Evolutionary conservation across 805 yeast species (phyloP).

Genomic region (Barnettozyma siamensis): DNA sequence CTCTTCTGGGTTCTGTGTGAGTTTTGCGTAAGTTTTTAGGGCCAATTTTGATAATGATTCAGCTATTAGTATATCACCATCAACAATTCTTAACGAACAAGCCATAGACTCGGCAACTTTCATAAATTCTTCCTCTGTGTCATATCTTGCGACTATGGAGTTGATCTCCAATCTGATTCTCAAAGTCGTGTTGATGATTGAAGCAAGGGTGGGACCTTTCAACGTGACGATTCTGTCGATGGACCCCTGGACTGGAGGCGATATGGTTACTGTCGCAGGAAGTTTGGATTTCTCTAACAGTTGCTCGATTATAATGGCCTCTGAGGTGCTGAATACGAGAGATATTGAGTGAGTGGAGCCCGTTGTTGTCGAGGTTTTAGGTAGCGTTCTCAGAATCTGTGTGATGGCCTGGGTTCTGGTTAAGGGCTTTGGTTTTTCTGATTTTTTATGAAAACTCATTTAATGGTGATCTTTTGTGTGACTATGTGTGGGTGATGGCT

Average conservation of each 20-base stretch:
- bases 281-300: background rate
- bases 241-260: slow-evolving; percentile 4
- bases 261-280: background rate
- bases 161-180: no score
- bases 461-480: no score
- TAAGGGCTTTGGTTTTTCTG: background rate
- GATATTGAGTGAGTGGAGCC: background rate
- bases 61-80: background rate
- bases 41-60: background rate
- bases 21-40: background rate
- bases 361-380: background rate
- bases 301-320: background rate
- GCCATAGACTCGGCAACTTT: background rate
- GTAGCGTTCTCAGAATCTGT: background rate
- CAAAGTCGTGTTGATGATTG: slow-evolving; percentile 1
- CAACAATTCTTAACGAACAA: background rate
- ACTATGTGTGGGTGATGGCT: no score
- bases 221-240: slow-evolving; percentile 4
- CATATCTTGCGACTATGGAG: no score
- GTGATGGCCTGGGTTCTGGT: background rate
- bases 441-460: no score
- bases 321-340: slow-evolving; percentile 3
- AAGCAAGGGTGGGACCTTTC: background rate
- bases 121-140: background rate
- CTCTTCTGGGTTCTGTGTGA: no score